Base-by-base conservation (phyloP, 257 asterid species). In the Nicotiana undulata region DNA sequence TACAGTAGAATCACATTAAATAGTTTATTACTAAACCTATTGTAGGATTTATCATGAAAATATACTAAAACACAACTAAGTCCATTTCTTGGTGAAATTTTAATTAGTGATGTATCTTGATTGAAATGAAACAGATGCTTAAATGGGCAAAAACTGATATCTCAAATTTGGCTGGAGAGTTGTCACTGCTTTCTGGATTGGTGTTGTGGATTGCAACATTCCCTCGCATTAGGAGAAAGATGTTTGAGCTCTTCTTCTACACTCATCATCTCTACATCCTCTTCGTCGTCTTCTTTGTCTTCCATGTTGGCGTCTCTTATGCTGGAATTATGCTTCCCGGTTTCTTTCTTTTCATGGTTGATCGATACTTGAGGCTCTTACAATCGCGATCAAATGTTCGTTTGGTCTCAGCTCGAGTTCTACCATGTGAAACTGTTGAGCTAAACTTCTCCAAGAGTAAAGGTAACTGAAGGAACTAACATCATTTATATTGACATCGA, bases 241-340 rank as follows among this genome's bases (percentile, higher is more conserved):
- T 88, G 80, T 95, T 93, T 56, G 98, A 95, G 83, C 86, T 93
- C 67, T 95, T 95, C 85, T 95, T 91, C 85, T 93, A 93, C 89
- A 85, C 98, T 52, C 99, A 92, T 22, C 88, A 93, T 76, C 85
- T 95, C 31, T 95, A 95, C 89, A 88, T 87, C 4, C 81, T 91
- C 59, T 95, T 91, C 49, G 76, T 93, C 79, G 9, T 93, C 81
- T 95, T 95, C 93, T 95, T 89, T 53, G 86, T 92, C 22, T 87
- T 93, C 44, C 99, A 93, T 61, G 92, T 89, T 37, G 95, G 99
- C 58, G 81, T 91, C 6, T 52, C 87, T 51, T 90, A 76, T 31
- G 5, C 90, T 32, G 78, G 84, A 85, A 82, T 91, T n/a, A 88
- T 88, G 91, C 92, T 95, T 63, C 99, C 99, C 0, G 97, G 96